Evolutionary conservation across 1,284 basidiomycete species (phyloP), one percentile per base, ranked within the genome.

Genomic region (Inonotus obliquus): DNA sequence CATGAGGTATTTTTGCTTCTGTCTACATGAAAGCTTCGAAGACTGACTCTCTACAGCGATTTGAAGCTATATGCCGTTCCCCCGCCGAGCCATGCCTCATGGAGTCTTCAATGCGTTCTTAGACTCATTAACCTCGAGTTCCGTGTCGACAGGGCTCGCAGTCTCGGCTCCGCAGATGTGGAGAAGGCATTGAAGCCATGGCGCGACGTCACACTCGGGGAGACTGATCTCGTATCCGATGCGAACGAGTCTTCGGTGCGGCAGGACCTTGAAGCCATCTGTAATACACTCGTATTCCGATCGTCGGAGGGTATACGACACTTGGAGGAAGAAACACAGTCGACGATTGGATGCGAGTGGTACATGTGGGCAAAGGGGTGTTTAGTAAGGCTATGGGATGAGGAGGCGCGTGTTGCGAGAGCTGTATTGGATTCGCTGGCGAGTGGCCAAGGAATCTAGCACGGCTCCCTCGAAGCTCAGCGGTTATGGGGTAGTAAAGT

Each of bases 41-140:
- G 62, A 44, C 41, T 44, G 41, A 44, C n/a, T 65, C 52, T 62
- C 65, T 60, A 60, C 66, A 92, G 92, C 32, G 83, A 91, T 58
- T 93, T 91, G 86, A 88, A 83, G 1, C 69, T 94, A 29, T 84
- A 92, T 67, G 75, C 75, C 14, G 73, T 76, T 10, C 83, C 84
- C 27, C 68, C 69, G 9, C 80, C 84, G n/a, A 82, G 84, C 5
- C 80, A 87, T 66, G 89, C 91, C 1, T 94, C 91, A 1, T 93
- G 85, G 73, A 82, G 89, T 14, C 72, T 94, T 11, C 82, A 90
- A 32, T 81, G 83, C 29, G 85, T 87, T 0, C 74, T 94, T 45
- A 84, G 91, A 32, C 76, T 94, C 3, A 78, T 85, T 59, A 77
- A 85, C 67, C 65, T 79, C 32, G 66, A 78, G 51, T 66, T 48